A percentile compares a stretch with the other conserved stretches of the same genome.
Conservation (phyloP, 2,329 filamentous ascomycete genomes). For the Intubia oerlemansii region DNA sequence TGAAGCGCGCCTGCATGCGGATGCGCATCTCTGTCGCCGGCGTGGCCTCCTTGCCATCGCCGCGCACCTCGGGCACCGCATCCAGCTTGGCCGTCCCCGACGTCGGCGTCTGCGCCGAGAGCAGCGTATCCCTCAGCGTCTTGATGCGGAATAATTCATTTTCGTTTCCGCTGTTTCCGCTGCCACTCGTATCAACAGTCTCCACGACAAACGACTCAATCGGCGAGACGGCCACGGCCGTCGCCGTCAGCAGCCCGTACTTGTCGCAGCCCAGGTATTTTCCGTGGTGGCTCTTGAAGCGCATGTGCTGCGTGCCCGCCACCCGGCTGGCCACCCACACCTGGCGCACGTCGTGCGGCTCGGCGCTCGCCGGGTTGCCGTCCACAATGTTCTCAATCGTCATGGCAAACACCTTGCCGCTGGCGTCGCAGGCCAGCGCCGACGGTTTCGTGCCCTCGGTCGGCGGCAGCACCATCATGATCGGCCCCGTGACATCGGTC, state of each 20-base stretch:
- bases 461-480: conserved; percentile 65
- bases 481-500: conserved; percentile 57
- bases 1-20: conserved; percentile 89
- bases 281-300: conserved; percentile 80
- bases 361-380: conserved; percentile 58
- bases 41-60: conserved; percentile 46
- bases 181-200: no score
- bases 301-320: conserved; percentile 58
- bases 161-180: not conserved
- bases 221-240: conserved; percentile 59
- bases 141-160: conserved; percentile 15
- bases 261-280: conserved; percentile 76
- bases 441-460: conserved; percentile 31
- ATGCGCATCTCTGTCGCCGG: conserved; percentile 58
- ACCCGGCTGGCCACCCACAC: conserved; percentile 84
- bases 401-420: conserved; percentile 68
- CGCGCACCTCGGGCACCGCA: conserved; percentile 42
- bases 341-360: conserved; percentile 88
- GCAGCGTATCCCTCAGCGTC: no score
- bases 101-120: conserved; percentile 20
- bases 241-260: conserved; percentile 56
- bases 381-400: conserved; percentile 77
- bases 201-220: conserved; percentile 60
- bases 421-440: conserved; percentile 67
- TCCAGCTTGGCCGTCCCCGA: conserved; percentile 33